Percentiles rank a stretch among this genome's conserved stretches.
Conservation (phyloP, 305 asterid species). For the Fraxinus dipetala region DNA sequence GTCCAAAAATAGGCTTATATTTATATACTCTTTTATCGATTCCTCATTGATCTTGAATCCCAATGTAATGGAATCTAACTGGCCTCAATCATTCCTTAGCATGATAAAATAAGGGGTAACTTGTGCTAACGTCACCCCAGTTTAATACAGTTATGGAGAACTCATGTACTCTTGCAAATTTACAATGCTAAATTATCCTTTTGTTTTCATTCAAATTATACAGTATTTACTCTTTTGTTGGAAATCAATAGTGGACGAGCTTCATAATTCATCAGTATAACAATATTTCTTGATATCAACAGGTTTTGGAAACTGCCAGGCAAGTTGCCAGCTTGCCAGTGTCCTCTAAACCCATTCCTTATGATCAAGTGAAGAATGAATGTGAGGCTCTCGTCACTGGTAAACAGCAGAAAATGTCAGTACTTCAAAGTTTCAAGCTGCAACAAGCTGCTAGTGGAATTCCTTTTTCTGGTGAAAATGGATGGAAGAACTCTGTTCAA, state of each 20-base stretch:
- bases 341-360: conserved; percentile 43
- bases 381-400: conserved; percentile 54
- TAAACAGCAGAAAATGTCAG: conserved; percentile 50
- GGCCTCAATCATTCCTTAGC: background rate
- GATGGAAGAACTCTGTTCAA: conserved; percentile 11
- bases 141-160: background rate
- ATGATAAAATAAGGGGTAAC: background rate
- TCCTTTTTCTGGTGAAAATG: conserved; percentile 24
- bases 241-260: background rate
- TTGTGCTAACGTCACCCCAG: background rate
- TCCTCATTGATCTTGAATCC: background rate
- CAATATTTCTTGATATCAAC: background rate
- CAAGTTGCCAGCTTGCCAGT: conserved; percentile 50
- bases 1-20: background rate
- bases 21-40: background rate
- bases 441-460: conserved; percentile 30
- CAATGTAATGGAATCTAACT: background rate
- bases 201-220: background rate
- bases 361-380: conserved; percentile 49
- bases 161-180: background rate
- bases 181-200: background rate
- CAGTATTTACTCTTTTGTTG: background rate
- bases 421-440: conserved; percentile 46
- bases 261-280: background rate
- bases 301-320: conserved; percentile 52